Conservation (phyloP, 2,329 filamentous ascomycete species). For the Sporothrix variecibatus region DNA sequence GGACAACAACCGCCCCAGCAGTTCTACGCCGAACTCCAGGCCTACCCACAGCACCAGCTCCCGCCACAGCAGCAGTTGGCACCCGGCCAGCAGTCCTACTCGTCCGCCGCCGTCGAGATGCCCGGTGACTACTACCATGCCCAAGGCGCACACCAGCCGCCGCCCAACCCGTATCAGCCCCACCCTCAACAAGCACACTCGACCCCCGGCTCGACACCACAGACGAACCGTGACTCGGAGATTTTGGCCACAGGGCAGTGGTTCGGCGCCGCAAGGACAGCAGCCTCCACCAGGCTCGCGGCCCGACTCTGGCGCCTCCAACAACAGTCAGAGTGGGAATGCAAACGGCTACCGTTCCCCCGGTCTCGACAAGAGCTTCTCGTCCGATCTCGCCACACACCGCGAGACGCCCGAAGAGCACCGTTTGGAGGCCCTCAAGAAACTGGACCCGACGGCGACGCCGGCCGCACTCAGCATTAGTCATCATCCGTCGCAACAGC, state of each 20-base stretch:
- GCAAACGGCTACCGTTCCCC: slow-evolving; percentile 42
- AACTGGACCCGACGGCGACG: slow-evolving; percentile 30
- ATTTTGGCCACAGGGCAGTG: slow-evolving; percentile 41
- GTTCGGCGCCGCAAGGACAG: slow-evolving; percentile 41
- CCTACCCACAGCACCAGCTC: slow-evolving; percentile 27
- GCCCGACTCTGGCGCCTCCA: slow-evolving; percentile 42
- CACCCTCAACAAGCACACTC: neutral
- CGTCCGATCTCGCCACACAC: slow-evolving; percentile 50
- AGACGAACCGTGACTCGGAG: slow-evolving; percentile 36
- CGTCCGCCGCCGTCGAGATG: slow-evolving; percentile 40
- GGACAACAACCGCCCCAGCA: neutral
- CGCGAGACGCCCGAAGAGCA: slow-evolving; percentile 50
- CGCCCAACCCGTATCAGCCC: neutral
- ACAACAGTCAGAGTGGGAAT: slow-evolving; percentile 25
- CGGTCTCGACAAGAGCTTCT: slow-evolving; percentile 44
- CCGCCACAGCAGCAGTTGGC: slow-evolving; percentile 22
- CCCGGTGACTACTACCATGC: slow-evolving; percentile 52
- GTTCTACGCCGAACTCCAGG: slow-evolving; percentile 45
- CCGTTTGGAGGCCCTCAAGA: slow-evolving; percentile 34
- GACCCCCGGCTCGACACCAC: neutral
- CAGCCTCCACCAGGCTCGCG: slow-evolving; percentile 34
- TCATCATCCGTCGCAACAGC: neutral
- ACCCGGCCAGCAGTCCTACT: slow-evolving; percentile 20
- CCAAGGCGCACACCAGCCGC: slow-evolving; percentile 32
- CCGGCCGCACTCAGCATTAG: neutral